Percentiles rank a stretch among this genome's conserved stretches.
phyloP scores from a whole-genome alignment of 495 filamentous ascomycete species.

The Talaromyces trachyspermus region DNA sequence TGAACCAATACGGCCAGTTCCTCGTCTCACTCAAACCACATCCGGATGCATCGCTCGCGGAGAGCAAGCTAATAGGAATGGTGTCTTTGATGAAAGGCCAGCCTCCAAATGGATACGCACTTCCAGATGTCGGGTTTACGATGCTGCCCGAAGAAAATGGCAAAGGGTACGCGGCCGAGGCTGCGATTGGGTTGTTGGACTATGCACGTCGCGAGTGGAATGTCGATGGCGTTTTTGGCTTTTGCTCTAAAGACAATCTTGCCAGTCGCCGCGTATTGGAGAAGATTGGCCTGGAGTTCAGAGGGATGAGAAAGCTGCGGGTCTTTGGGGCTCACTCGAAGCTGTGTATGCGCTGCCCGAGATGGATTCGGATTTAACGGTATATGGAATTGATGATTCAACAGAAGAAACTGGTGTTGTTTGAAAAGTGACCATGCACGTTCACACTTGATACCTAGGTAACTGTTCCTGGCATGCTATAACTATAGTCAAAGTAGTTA shows the following conservation, averaged over 20 bases:
- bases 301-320: conserved; percentile 17
- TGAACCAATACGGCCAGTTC: conserved; percentile 23
- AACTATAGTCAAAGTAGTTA: no score
- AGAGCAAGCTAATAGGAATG: conserved; percentile 17
- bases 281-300: conserved; percentile 25
- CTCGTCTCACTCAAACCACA: conserved; percentile 18
- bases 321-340: conserved; percentile 21
- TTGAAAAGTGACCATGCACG: no score
- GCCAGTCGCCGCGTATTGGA: conserved; percentile 22
- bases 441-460: no score
- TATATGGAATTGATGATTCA: conserved; percentile 15
- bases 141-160: conserved; percentile 23
- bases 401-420: no score
- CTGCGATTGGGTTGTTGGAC: conserved; percentile 20
- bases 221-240: conserved; percentile 11
- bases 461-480: no score
- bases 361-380: conserved; percentile 21
- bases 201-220: conserved; percentile 17
- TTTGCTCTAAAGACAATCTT: conserved; percentile 17
- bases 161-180: conserved; percentile 35
- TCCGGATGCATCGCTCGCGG: conserved; percentile 3
- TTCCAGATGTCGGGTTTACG: conserved; percentile 30
- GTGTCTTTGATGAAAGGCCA: conserved; percentile 24
- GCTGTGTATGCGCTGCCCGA: conserved; percentile 21
- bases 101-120: conserved; percentile 13